These are phyloP conservation scores for Drechslerella coelobrocha DNA, from an alignment of 2,329 filamentous ascomycete genomes.

Conservation along the genomic window DNA sequence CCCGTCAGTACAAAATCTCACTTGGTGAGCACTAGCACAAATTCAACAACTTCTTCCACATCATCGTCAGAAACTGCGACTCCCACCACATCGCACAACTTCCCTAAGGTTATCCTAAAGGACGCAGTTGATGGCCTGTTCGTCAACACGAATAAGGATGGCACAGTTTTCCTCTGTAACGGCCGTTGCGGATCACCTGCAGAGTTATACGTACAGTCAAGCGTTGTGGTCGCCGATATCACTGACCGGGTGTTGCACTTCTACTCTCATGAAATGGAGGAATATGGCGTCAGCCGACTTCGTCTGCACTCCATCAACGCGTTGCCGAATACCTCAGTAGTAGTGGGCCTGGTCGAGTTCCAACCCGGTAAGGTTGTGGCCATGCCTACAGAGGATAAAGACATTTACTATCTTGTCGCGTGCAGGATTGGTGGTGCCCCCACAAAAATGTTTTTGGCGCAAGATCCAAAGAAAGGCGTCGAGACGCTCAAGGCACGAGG, in stretches of 20 bases:
- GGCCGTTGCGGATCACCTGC: constrained; percentile 29
- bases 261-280: constrained; percentile 21
- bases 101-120: constrained; percentile 23
- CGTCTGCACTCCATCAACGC: constrained; percentile 18
- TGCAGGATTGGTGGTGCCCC: constrained; percentile 26
- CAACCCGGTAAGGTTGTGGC: constrained; percentile 21
- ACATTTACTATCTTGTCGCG: constrained; percentile 17
- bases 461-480: constrained; percentile 20
- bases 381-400: not conserved
- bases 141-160: constrained; percentile 35
- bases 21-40: constrained; percentile 3
- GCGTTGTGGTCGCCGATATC: constrained; percentile 20
- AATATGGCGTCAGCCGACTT: constrained; percentile 35
- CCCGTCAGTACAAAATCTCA: constrained; percentile 5
- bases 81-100: not conserved
- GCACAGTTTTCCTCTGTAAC: constrained; percentile 38
- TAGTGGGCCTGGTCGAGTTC: constrained; percentile 34
- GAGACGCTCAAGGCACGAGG: constrained; percentile 14
- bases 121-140: constrained; percentile 34
- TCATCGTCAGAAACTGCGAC: constrained; percentile 12
- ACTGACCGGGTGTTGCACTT: constrained; percentile 14
- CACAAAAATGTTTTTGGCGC: constrained; percentile 33
- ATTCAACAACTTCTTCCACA: not conserved
- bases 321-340: constrained; percentile 23
- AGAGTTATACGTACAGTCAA: constrained; percentile 30